A percentile compares a stretch with the other conserved stretches of the same genome.
Conservation (phyloP, 306 rosid genomes). For the Potentilla sterilis region DNA sequence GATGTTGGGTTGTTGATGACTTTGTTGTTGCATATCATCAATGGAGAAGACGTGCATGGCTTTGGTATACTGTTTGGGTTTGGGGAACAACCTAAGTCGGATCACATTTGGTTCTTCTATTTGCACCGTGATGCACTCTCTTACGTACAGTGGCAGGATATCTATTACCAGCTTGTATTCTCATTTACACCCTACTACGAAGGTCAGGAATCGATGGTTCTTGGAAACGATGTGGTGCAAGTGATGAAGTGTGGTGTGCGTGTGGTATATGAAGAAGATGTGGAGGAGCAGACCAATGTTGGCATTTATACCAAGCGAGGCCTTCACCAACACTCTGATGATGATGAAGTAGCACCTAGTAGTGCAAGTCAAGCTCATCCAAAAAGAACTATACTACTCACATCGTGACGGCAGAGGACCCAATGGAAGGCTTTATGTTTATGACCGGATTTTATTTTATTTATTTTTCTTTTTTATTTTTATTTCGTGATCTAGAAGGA, state of each 20-base stretch:
- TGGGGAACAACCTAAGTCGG: background rate
- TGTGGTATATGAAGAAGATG: background rate
- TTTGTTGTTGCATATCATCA: background rate
- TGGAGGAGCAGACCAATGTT: background rate
- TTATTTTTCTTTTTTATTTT: too few relatives aligned
- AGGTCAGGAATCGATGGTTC: too few relatives aligned
- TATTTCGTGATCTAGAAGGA: too few relatives aligned
- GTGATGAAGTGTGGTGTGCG: background rate
- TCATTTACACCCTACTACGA: background rate
- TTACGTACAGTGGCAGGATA: background rate
- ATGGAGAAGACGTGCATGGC: background rate
- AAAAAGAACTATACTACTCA: slow-evolving; percentile 16
- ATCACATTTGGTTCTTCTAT: background rate
- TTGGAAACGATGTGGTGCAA: background rate
- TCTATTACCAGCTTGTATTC: background rate
- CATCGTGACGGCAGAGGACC: too few relatives aligned
- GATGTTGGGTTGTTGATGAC: background rate
- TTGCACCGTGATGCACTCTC: too few relatives aligned
- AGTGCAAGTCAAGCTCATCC: background rate
- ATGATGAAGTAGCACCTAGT: background rate
- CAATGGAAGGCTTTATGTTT: too few relatives aligned
- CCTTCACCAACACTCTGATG: too few relatives aligned
- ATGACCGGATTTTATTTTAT: too few relatives aligned
- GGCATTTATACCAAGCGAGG: background rate
- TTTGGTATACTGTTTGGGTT: background rate